Evolutionary conservation across 345 rosid species (phyloP), one percentile per base, ranked within the genome.

Genomic region (Syzygium jambos): DNA sequence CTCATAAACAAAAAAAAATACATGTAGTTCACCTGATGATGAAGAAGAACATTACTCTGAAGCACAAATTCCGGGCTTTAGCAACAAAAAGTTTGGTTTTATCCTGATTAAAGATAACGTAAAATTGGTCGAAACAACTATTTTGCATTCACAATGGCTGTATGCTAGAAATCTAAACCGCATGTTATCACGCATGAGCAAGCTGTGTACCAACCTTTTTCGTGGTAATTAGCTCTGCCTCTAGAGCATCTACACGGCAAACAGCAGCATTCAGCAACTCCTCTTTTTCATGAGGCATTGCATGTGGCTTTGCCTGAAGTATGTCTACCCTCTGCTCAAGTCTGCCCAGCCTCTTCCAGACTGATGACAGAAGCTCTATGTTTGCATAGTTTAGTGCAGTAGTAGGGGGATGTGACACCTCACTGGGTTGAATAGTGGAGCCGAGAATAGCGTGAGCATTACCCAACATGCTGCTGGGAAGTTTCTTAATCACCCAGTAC

Each of bases 231-330:
- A 97, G 93, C 92, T 95, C 99, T 86, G 98, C 96, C 93, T 97
- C 99, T 85, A 95, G 91, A 10, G 94, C 98, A 88, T 96, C 95
- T 86, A 96, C 96, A 11, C 96, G 98, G 91, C 87, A 95, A 85
- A 96, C 94, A 90, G 99, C 97, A 89, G 95, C 96, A 90, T 94
- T 90, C 87, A 96, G 92, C 92, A 97, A 89, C 92, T 95, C 97
- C 92, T 95, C 98, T 91, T 97, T 95, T 92, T 95, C 97, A 85
- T 53, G 92, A 52, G 99, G 97, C 99, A 97, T 95, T 88, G 91
- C 93, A 80, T 86, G 86, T 84, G 96, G 92, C 91, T 92, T 97
- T 41, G 92, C 90, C 68, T 94, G 95, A 59, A 97, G 89, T 86
- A 92, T 88, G 77, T 93, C 94, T 51, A 96, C 91, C 87, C 92